phyloP scores from a whole-genome alignment of 2,329 filamentous ascomycete species.

The Venturiaceae sp. region DNA sequence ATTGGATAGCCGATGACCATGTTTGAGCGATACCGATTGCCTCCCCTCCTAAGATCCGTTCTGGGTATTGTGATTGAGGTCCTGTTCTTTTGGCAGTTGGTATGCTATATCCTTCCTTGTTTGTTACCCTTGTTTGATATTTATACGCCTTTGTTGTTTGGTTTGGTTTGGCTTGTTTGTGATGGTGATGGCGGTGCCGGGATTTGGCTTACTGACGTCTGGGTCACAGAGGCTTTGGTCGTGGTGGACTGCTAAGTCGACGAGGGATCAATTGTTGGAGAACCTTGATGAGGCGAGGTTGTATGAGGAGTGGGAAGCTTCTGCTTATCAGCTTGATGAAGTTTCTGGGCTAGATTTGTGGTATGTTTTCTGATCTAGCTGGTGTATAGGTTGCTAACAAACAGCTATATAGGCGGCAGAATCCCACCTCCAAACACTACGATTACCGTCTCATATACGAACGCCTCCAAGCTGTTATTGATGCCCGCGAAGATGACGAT shows the following conservation, averaged over 20 bases:
- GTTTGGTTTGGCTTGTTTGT: conserved; percentile 6
- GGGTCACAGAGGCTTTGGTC: conserved; percentile 4
- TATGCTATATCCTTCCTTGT: conserved; percentile 11
- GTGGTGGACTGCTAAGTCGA: conserved; percentile 58
- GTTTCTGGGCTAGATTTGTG: conserved; percentile 72
- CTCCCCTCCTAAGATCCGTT: conserved; percentile 18
- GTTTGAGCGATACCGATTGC: conserved; percentile 1
- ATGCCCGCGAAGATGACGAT: conserved; percentile 61
- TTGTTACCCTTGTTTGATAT: neutral
- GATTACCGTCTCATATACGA: conserved; percentile 78
- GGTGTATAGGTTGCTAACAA: neutral
- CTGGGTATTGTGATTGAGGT: conserved; percentile 25
- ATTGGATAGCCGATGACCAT: neutral
- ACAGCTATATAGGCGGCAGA: conserved; percentile 57
- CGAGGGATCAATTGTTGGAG: conserved; percentile 55
- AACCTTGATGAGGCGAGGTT: conserved; percentile 55
- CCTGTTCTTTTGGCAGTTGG: conserved; percentile 29
- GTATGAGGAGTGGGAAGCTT: conserved; percentile 80
- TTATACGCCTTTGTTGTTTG: neutral
- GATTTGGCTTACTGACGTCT: neutral
- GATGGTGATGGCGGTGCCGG: neutral
- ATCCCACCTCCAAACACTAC: conserved; percentile 71
- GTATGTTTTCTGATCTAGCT: conserved; percentile 29
- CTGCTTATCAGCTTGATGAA: conserved; percentile 75
- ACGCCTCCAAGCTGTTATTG: conserved; percentile 60